These are phyloP conservation scores for Platanthera zijinensis DNA, from an alignment of 106 monocot genomes.

Conservation along the genomic window DNA sequence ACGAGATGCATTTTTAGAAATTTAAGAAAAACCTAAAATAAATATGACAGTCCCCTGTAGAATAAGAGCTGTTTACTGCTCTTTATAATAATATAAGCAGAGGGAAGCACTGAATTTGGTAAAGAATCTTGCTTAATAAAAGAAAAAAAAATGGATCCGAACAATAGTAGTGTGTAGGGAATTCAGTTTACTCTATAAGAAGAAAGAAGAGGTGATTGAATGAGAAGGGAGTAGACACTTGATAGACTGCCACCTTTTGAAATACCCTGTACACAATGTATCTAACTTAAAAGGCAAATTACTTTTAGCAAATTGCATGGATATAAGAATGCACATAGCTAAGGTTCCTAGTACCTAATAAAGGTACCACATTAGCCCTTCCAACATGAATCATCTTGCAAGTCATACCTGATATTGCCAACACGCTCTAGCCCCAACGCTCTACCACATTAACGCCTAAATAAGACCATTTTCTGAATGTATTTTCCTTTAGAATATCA, in stretches of 20 bases:
- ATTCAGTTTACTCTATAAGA: background rate
- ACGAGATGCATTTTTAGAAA: background rate
- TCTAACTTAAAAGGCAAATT: background rate
- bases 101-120: background rate
- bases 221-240: no score
- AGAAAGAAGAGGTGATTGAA: background rate
- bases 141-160: background rate
- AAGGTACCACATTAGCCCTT: background rate
- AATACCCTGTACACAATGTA: background rate
- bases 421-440: no score
- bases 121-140: background rate
- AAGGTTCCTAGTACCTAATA: background rate
- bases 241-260: no score
- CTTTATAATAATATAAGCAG: background rate
- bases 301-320: background rate
- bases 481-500: no score
- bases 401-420: no score
- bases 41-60: background rate
- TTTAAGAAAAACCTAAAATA: background rate
- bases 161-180: background rate
- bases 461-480: no score
- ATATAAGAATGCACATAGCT: background rate
- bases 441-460: no score
- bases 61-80: background rate
- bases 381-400: no score